These are phyloP conservation scores for Chaetomium sp. DNA, from an alignment of 2,329 filamentous ascomycete species.

Conservation along the genomic window DNA sequence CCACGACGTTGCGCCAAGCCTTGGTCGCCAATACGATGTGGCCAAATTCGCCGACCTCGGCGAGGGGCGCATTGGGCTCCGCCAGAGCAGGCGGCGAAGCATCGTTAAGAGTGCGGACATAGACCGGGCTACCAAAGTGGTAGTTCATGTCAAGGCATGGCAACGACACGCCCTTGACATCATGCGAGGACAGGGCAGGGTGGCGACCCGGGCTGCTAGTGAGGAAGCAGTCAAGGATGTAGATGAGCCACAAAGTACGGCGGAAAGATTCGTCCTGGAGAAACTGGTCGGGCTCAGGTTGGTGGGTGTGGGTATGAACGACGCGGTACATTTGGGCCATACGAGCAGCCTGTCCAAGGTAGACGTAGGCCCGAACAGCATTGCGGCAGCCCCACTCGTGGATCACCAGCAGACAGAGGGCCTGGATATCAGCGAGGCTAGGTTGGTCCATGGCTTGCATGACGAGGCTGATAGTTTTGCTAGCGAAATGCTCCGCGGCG, in stretches of 20 bases:
- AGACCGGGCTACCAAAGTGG: conserved; percentile 54
- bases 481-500: conserved; percentile 53
- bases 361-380: conserved; percentile 57
- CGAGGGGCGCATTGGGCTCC: conserved; percentile 34
- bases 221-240: conserved; percentile 56
- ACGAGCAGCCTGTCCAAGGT: conserved; percentile 55
- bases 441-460: conserved; percentile 55
- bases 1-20: conserved; percentile 56
- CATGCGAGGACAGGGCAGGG: conserved; percentile 48
- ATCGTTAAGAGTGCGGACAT: conserved; percentile 49
- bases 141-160: conserved; percentile 58
- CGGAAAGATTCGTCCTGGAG: conserved; percentile 56
- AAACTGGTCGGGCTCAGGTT: conserved; percentile 50
- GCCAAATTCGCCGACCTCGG: conserved; percentile 54
- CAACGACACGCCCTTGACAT: conserved; percentile 49
- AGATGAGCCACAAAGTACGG: conserved; percentile 56
- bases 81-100: conserved; percentile 33
- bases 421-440: conserved; percentile 54
- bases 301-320: conserved; percentile 47
- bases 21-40: conserved; percentile 55
- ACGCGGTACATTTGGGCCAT: conserved; percentile 61
- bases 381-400: conserved; percentile 58
- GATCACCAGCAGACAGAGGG: conserved; percentile 53
- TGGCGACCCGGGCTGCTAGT: conserved; percentile 56
- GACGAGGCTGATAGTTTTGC: conserved; percentile 51